Evolutionary conservation across 2,329 filamentous ascomycete genomes (phyloP).

Genomic region (Paraphaeosphaeria minitans): DNA sequence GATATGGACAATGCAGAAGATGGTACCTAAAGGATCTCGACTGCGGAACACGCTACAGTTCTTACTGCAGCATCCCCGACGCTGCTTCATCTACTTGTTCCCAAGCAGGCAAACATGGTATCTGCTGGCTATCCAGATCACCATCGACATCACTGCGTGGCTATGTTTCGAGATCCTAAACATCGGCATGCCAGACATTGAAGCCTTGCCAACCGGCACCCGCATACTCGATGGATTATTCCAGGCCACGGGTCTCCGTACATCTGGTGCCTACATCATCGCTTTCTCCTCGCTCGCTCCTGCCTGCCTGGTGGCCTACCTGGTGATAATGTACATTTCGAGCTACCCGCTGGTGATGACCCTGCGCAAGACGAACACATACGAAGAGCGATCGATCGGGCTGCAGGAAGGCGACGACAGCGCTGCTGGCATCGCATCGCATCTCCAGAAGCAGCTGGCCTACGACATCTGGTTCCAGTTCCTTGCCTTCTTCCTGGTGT

Average conservation of each 20-base stretch:
- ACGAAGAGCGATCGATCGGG: conserved; percentile 70
- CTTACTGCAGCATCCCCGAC: conserved; percentile 65
- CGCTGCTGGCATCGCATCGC: conserved; percentile 47
- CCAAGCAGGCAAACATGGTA: conserved; percentile 63
- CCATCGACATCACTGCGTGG: conserved; percentile 68
- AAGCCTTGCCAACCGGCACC: conserved; percentile 57
- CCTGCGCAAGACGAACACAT: conserved; percentile 72
- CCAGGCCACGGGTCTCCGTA: conserved; percentile 64
- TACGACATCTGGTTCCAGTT: conserved; percentile 72
- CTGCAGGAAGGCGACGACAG: conserved; percentile 52
- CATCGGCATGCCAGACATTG: conserved; percentile 63
- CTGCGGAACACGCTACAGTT: conserved; percentile 59
- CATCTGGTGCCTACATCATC: conserved; percentile 70
- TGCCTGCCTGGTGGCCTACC: conserved; percentile 64
- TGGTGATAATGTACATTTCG: conserved; percentile 71
- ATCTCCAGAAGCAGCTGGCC: conserved; percentile 67
- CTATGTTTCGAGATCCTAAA: conserved; percentile 69
- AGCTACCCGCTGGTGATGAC: conserved; percentile 67
- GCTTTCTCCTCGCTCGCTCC: conserved; percentile 61
- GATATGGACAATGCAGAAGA: conserved; percentile 62
- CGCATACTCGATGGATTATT: conserved; percentile 53
- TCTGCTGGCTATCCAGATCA: conserved; percentile 64
- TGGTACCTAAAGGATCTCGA: conserved; percentile 47
- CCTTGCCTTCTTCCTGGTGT: conserved; percentile 64
- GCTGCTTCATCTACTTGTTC: conserved; percentile 70